Conservation (phyloP, 768 basidiomycete genomes). For the Rhizopogon sp. region DNA sequence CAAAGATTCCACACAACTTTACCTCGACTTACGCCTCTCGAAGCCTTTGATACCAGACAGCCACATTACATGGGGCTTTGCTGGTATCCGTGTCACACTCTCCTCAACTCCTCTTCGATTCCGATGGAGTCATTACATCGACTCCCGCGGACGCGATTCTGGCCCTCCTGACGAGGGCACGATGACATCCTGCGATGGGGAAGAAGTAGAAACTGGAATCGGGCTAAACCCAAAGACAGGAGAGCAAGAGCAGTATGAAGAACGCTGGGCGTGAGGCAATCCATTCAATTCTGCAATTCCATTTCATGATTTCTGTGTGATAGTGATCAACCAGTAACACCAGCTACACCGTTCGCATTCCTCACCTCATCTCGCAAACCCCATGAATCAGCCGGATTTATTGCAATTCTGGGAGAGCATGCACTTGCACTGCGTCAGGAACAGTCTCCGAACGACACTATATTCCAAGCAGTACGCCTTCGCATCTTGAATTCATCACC, state of each 20-base stretch:
- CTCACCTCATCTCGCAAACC: constrained; percentile 9
- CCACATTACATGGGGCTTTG: constrained; percentile 11
- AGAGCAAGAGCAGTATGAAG: constrained; percentile 11
- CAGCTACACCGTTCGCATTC: constrained; percentile 11
- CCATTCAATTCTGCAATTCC: background rate
- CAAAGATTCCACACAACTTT: constrained; percentile 12
- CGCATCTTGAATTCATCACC: background rate
- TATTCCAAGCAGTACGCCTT: background rate
- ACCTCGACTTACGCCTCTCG: constrained; percentile 14
- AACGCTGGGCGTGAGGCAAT: constrained; percentile 15
- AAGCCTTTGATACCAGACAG: background rate
- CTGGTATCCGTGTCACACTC: constrained; percentile 10
- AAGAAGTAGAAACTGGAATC: constrained; percentile 12
- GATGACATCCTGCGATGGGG: constrained; percentile 5
- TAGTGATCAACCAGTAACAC: constrained; percentile 7
- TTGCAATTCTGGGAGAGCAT: constrained; percentile 14
- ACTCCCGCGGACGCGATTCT: constrained; percentile 8
- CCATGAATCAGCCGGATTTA: constrained; percentile 9
- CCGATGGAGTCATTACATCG: constrained; percentile 13
- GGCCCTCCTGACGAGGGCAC: constrained; percentile 11
- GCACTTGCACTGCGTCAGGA: constrained; percentile 10
- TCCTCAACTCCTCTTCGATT: constrained; percentile 5
- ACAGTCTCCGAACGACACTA: background rate
- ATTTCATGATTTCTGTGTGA: background rate
- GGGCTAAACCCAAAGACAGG: constrained; percentile 12